A percentile compares a stretch with the other conserved stretches of the same genome.
Evolutionary conservation across 108 stramenopile species (phyloP).

Genomic region (Pseudonitzschia pungens): DNA sequence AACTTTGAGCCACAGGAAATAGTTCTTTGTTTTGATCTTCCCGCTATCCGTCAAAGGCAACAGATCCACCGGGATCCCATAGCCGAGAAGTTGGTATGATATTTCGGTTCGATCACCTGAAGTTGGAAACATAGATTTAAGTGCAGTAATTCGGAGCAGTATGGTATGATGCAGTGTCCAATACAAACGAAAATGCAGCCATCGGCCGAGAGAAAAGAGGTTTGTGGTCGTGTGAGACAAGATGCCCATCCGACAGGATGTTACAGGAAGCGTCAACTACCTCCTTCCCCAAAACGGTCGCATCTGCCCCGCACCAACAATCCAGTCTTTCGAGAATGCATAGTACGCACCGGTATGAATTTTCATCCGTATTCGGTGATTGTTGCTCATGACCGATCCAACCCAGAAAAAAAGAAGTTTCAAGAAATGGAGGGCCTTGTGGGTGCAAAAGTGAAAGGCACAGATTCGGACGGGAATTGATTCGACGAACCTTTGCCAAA

Average conservation of each 20-base stretch:
- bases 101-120: conserved; percentile 14
- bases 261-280: too few species aligned
- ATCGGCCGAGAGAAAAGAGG: too few species aligned
- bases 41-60: conserved; percentile 16
- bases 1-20: conserved; percentile 8
- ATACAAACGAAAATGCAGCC: background rate
- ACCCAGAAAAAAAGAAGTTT: background rate
- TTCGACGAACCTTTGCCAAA: background rate
- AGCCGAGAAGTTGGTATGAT: conserved; percentile 6
- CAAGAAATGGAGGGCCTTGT: background rate
- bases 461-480: conserved; percentile 10
- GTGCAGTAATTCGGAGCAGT: background rate
- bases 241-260: too few species aligned
- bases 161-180: background rate
- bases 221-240: too few species aligned
- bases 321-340: background rate
- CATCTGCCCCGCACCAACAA: background rate
- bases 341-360: conserved; percentile 14
- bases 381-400: background rate
- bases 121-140: background rate
- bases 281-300: background rate
- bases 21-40: conserved; percentile 16
- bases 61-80: conserved; percentile 19
- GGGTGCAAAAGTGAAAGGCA: conserved; percentile 14
- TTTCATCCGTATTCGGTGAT: conserved; percentile 4